Evolutionary conservation across 257 asterid genomes (phyloP).

Genomic region (Salvia rosmarinus): DNA sequence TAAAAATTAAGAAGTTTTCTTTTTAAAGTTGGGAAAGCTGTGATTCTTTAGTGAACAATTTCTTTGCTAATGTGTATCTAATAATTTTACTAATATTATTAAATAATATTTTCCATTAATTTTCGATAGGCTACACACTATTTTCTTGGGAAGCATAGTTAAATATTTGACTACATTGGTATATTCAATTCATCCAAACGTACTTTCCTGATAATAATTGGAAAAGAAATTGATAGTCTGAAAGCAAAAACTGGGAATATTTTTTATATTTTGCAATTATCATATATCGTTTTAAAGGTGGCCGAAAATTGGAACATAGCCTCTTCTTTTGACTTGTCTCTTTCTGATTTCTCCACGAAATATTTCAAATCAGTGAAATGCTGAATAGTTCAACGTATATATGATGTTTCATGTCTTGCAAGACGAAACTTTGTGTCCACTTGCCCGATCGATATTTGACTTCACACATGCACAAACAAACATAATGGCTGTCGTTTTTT

Average conservation of each 20-base stretch:
- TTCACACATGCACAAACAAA: not conserved
- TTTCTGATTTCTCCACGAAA: not conserved
- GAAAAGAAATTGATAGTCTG: not conserved
- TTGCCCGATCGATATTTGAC: not conserved
- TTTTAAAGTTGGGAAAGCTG: no score
- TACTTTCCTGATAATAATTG: not conserved
- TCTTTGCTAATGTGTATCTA: no score
- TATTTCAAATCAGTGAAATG: slow-evolving; percentile 1
- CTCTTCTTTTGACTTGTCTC: slow-evolving; percentile 10
- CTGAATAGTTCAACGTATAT: slow-evolving; percentile 24
- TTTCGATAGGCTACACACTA: no score
- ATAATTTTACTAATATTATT: no score
- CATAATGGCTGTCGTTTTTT: not conserved
- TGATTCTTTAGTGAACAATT: no score
- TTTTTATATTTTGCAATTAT: not conserved
- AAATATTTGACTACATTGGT: no score
- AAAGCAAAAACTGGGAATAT: not conserved
- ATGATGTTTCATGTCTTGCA: not conserved
- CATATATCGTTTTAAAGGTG: not conserved
- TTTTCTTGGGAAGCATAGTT: no score
- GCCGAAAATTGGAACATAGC: not conserved
- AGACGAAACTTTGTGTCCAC: no score
- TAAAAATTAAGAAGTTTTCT: no score
- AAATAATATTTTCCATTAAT: no score
- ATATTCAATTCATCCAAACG: not conserved